Percentiles rank a stretch among this genome's conserved stretches.
These are phyloP conservation scores for Wilcoxina mikolae DNA, from an alignment of 495 filamentous ascomycete genomes.

Conservation along the genomic window DNA sequence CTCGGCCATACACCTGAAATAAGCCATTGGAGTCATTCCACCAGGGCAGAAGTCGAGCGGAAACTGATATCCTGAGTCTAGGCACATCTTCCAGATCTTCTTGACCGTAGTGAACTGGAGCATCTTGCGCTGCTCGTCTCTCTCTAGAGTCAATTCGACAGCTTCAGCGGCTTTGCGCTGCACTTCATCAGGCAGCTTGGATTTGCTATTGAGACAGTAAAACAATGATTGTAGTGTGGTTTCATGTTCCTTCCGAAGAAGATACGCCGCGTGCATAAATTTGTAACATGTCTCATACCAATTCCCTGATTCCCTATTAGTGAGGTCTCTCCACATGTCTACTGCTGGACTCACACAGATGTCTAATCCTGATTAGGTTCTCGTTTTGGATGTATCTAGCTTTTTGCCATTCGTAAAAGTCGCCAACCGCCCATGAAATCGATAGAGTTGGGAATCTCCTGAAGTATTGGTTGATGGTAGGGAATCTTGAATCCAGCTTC, in stretches of 20 bases:
- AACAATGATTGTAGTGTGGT: not conserved
- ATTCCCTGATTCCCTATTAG: too few species aligned
- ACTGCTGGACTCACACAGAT: constrained; percentile 27
- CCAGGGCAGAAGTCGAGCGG: not conserved
- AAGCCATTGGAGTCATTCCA: not conserved
- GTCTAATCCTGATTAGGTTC: constrained; percentile 13
- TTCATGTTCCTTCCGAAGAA: constrained; percentile 3
- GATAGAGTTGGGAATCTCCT: constrained; percentile 13
- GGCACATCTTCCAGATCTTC: not conserved
- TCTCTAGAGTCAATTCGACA: too few species aligned
- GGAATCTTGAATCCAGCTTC: constrained; percentile 14
- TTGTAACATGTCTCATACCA: constrained; percentile 22
- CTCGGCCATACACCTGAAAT: not conserved
- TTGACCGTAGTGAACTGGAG: not conserved
- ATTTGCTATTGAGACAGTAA: not conserved
- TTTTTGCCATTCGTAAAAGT: constrained; percentile 14
- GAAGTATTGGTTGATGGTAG: constrained; percentile 17
- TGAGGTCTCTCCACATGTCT: too few species aligned
- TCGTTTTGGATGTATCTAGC: constrained; percentile 1
- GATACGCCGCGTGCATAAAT: constrained; percentile 15
- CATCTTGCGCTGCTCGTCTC: not conserved
- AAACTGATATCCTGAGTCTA: not conserved
- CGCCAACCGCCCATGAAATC: constrained; percentile 19
- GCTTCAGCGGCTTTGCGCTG: too few species aligned
- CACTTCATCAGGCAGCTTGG: too few species aligned